Evolutionary conservation across 805 yeast species (phyloP).

Genomic region (Grigorovia humatica): DNA sequence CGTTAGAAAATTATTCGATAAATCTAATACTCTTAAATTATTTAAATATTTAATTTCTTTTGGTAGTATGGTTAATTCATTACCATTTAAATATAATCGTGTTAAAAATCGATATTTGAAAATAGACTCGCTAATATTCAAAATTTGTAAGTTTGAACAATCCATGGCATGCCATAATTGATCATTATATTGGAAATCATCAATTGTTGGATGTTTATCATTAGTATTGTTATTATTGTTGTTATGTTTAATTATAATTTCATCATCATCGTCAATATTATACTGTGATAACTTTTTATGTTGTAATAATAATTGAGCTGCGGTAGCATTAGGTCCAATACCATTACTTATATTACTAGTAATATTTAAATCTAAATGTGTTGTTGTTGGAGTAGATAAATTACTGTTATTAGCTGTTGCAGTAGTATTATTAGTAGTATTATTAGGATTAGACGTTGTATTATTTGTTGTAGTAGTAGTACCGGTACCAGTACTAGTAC

Average conservation of each 20-base stretch:
- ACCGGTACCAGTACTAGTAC: not conserved
- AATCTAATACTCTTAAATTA: slow-evolving; percentile 71
- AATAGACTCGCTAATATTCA: slow-evolving; percentile 57
- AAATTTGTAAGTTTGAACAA: slow-evolving; percentile 78
- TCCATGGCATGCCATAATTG: slow-evolving; percentile 95
- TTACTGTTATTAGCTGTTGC: slow-evolving; percentile 17
- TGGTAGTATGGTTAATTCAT: slow-evolving; percentile 63
- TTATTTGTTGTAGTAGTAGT: not conserved
- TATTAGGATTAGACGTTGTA: slow-evolving; percentile 1
- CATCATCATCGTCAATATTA: slow-evolving; percentile 38
- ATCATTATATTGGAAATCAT: slow-evolving; percentile 34
- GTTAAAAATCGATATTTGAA: slow-evolving; percentile 79
- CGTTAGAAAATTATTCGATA: slow-evolving; percentile 64
- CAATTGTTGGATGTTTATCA: slow-evolving; percentile 7
- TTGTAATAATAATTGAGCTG: slow-evolving; percentile 19
- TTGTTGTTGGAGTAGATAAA: slow-evolving; percentile 27
- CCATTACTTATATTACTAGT: slow-evolving; percentile 9
- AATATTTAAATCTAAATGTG: slow-evolving; percentile 21
- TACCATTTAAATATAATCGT: slow-evolving; percentile 78
- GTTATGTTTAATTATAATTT: slow-evolving; percentile 4
- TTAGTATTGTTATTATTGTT: slow-evolving; percentile 5
- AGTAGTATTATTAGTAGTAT: slow-evolving; percentile 10
- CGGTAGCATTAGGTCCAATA: slow-evolving; percentile 19
- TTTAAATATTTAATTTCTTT: slow-evolving; percentile 53
- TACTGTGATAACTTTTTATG: slow-evolving; percentile 34